Conservation (phyloP, 2,329 filamentous ascomycete genomes). For the Pestalotiopsis sp. region DNA sequence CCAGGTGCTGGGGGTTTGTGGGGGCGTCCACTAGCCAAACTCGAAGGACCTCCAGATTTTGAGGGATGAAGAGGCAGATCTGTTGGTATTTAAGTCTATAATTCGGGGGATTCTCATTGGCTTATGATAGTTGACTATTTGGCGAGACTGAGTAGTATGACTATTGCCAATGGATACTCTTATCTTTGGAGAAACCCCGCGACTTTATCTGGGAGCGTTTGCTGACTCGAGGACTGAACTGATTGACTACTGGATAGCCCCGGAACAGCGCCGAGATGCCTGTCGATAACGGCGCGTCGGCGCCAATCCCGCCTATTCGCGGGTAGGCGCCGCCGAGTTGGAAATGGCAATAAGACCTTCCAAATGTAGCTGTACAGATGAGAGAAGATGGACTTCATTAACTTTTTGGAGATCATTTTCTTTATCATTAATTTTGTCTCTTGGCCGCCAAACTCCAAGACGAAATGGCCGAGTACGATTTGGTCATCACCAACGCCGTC, state of each 20-base stretch:
- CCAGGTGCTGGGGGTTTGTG: not conserved
- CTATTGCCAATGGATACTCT: not conserved
- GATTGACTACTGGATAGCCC: not conserved
- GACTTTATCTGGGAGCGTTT: not conserved
- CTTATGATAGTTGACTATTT: not conserved
- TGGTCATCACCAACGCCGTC: conserved; percentile 44
- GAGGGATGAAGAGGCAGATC: no score
- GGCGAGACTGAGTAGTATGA: not conserved
- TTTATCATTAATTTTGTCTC: not conserved
- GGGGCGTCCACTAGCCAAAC: not conserved
- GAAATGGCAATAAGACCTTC: not conserved
- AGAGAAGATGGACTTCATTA: not conserved
- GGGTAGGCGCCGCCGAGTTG: not conserved
- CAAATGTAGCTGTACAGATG: not conserved
- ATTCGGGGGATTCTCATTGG: not conserved
- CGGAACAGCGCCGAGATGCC: not conserved
- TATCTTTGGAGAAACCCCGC: not conserved
- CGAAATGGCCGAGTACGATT: conserved; percentile 35
- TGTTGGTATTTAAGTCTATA: no score
- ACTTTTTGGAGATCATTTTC: not conserved
- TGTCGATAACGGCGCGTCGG: not conserved
- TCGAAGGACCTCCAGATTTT: no score
- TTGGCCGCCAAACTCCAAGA: not conserved
- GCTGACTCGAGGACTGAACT: not conserved
- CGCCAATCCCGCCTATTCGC: not conserved